A percentile compares a stretch with the other conserved stretches of the same genome.
phyloP scores from a whole-genome alignment of 345 rosid genomes.

The Hibiscus trionum region DNA sequence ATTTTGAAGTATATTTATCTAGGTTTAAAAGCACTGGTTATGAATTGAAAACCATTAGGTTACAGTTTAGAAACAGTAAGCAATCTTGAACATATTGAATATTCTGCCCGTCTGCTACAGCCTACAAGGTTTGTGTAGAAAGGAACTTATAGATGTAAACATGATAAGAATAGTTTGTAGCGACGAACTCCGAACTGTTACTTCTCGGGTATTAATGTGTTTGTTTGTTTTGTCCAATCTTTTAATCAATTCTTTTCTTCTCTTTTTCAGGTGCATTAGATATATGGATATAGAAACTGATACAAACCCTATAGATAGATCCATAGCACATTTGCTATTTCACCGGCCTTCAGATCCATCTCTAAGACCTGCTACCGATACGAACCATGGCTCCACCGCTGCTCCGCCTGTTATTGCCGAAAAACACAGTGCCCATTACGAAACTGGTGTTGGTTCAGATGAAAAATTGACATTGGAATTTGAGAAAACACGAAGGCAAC shows the following conservation, averaged over 20 bases:
- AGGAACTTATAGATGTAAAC: background rate
- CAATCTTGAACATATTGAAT: background rate
- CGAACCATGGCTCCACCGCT: slow-evolving; percentile 40
- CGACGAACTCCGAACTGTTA: background rate
- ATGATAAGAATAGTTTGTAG: background rate
- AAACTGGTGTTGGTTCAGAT: slow-evolving; percentile 10
- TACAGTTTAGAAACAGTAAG: background rate
- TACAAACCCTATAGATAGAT: slow-evolving; percentile 90
- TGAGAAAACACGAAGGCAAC: background rate
- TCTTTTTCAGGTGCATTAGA: slow-evolving; percentile 43
- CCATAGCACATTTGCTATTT: slow-evolving; percentile 83
- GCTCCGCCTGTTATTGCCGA: slow-evolving; percentile 36
- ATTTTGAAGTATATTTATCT: background rate
- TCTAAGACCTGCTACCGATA: slow-evolving; percentile 26
- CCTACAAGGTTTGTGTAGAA: background rate
- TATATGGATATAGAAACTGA: slow-evolving; percentile 77
- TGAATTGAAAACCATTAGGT: background rate
- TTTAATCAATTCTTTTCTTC: background rate
- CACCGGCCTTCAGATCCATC: slow-evolving; percentile 76
- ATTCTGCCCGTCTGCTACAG: background rate
- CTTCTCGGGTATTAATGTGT: background rate
- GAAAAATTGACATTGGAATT: background rate
- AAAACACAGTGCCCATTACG: slow-evolving; percentile 25
- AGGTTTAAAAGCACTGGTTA: background rate
- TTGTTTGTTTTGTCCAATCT: background rate